Evolutionary conservation across 495 filamentous ascomycete species (phyloP), one percentile per base, ranked within the genome.

Genomic region (Cryomyces minteri): DNA sequence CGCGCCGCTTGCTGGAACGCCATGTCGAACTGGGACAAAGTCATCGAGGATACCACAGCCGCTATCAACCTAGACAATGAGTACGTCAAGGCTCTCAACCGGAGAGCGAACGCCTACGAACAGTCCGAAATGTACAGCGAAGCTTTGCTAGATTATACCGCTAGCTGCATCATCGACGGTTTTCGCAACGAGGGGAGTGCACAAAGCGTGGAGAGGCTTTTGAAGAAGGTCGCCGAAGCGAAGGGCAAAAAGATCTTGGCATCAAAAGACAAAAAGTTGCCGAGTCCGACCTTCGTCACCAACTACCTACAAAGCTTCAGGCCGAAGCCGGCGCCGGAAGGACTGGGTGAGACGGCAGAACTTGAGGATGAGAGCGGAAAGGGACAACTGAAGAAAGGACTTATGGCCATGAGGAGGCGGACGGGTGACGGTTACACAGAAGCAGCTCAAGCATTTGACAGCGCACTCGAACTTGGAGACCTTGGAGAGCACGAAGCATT

Each of bases 231-330:
- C 44, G 90, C 90, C 31, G 88, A 96, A 60, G 67, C 79, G 43
- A 95, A 94, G 63, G 88, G 80, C 48, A 85, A 86, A 63, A 74
- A 71, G 31, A 94, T 99, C 48, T 63, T 99, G 40, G 77, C 71
- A 37, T 67, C 67, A 42, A 84, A 84, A 60, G 78, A 76, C 55
- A 81, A 81, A 65, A 86, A 80, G 64, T 70, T 99, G 6, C 90
- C 92, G 2, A 94, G 86, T 59, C 76, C 88, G 3, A 95, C 87
- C 4, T 96, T 96, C 49, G 88, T 96, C 41, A 86, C 84, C 51
- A 99, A 99, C 69, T 99, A 96, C 63, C 79, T 99, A 11, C 90
- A 95, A 62, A 96, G 90, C 64, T 99, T 96, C 79, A 79, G 90
- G 43, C 64, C 76, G 40, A 79, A 78, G 61, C 66, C 77, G 32